Evolutionary conservation across 768 basidiomycete species (phyloP).

Genomic region (Xerocomus brunneocitrinus): DNA sequence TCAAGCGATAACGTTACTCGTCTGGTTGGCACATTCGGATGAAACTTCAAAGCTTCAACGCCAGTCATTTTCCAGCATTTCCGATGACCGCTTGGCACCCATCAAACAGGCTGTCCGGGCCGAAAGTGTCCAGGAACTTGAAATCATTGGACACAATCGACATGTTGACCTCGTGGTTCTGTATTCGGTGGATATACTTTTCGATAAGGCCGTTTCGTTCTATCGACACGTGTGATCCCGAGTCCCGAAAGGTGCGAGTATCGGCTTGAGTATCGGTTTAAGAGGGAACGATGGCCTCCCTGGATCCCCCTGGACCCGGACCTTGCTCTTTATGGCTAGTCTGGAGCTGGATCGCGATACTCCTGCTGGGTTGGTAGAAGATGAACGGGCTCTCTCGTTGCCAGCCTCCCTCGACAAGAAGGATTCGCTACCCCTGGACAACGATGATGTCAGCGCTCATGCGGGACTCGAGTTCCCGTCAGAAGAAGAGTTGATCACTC

Average conservation of each 20-base stretch:
- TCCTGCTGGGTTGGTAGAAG: conserved; percentile 13
- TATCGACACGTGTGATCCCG: not conserved
- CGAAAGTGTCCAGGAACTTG: too few species aligned
- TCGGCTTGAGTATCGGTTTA: not conserved
- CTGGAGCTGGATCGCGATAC: conserved; percentile 7
- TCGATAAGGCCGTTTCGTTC: not conserved
- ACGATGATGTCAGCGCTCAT: conserved; percentile 34
- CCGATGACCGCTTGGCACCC: too few species aligned
- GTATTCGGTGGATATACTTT: not conserved
- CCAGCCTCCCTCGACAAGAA: conserved; percentile 21
- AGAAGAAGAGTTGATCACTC: conserved; percentile 51
- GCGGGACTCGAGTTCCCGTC: conserved; percentile 62
- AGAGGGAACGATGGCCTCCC: not conserved
- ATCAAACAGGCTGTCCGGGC: too few species aligned
- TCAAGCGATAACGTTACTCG: too few species aligned
- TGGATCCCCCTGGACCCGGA: not conserved
- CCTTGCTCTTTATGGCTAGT: conserved; percentile 6
- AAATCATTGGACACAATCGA: too few species aligned
- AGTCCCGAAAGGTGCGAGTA: not conserved
- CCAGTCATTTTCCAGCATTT: too few species aligned
- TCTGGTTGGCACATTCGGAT: too few species aligned
- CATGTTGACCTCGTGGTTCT: not conserved
- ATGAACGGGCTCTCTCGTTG: conserved; percentile 2
- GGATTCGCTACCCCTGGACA: conserved; percentile 2
- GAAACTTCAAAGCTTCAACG: too few species aligned